Percentiles rank a stretch among this genome's conserved stretches.
These are phyloP conservation scores for Neocatenulostroma microsporum DNA, from an alignment of 2,329 filamentous ascomycete genomes.

Conservation along the genomic window DNA sequence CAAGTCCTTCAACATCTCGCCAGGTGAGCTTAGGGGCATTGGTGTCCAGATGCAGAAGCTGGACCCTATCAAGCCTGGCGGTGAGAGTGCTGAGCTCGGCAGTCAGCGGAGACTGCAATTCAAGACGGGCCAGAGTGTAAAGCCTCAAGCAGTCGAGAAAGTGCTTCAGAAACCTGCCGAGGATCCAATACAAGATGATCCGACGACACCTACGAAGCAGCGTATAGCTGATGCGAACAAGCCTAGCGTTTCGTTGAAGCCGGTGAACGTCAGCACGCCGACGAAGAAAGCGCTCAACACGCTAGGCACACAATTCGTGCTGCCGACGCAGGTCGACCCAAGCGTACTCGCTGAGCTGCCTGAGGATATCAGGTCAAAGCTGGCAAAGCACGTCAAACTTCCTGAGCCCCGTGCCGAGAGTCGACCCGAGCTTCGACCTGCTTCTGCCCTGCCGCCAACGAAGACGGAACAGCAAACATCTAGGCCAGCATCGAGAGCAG, in stretches of 20 bases:
- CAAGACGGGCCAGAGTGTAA: conserved; percentile 44
- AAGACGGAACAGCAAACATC: too few relatives aligned
- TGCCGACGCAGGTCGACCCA: conserved; percentile 76
- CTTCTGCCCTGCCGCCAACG: background rate
- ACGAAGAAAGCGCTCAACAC: conserved; percentile 66
- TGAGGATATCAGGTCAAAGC: conserved; percentile 67
- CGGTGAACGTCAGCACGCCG: conserved; percentile 32
- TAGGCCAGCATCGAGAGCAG: conserved; percentile 13
- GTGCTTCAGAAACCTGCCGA: conserved; percentile 22
- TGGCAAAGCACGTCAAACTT: conserved; percentile 52
- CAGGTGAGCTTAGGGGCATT: conserved; percentile 85
- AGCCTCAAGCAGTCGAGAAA: conserved; percentile 20
- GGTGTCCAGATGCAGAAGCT: conserved; percentile 92
- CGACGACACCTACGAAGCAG: conserved; percentile 32
- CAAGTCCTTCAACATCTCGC: conserved; percentile 71
- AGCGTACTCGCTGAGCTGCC: conserved; percentile 78
- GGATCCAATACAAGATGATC: conserved; percentile 42
- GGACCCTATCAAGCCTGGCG: conserved; percentile 61
- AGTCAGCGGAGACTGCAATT: conserved; percentile 77
- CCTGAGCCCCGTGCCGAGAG: too few relatives aligned
- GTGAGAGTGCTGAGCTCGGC: conserved; percentile 51
- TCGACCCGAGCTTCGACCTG: background rate
- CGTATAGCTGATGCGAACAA: conserved; percentile 21
- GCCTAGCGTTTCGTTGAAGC: conserved; percentile 32
- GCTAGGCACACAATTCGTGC: conserved; percentile 80